A percentile compares a stretch with the other conserved stretches of the same genome.
phyloP scores from a whole-genome alignment of 2,329 filamentous ascomycete genomes.

The Aspergillus glaucus region DNA sequence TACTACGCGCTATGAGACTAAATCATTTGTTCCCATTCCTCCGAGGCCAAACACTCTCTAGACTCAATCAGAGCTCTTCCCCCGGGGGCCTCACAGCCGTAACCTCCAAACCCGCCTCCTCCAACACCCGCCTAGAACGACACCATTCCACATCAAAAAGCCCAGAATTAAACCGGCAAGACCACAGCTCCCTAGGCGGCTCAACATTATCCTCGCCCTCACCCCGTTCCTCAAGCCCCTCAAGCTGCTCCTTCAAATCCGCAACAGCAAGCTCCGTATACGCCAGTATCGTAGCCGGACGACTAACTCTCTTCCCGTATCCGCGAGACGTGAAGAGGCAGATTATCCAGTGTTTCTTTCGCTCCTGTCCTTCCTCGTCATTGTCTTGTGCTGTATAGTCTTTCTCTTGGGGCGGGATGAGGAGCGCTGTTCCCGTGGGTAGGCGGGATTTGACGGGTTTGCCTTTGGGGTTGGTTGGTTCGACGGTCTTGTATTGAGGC shows the following conservation, averaged over 20 bases:
- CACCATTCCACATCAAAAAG: constrained; percentile 53
- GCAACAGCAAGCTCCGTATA: constrained; percentile 46
- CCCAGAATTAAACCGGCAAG: constrained; percentile 54
- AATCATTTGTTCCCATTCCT: too few relatives aligned
- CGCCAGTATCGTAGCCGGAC: constrained; percentile 39
- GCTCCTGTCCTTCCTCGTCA: neutral
- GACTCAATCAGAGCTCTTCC: neutral
- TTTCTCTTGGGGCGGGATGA: constrained; percentile 47
- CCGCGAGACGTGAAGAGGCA: constrained; percentile 53
- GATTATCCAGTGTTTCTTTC: constrained; percentile 47
- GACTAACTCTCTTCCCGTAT: constrained; percentile 39
- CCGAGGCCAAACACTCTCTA: too few relatives aligned
- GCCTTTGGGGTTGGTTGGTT: neutral
- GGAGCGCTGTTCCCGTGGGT: constrained; percentile 43
- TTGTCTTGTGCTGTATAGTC: constrained; percentile 18
- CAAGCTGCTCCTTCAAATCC: constrained; percentile 43
- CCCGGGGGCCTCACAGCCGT: constrained; percentile 26
- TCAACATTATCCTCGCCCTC: constrained; percentile 3
- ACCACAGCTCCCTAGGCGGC: constrained; percentile 34
- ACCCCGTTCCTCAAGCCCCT: constrained; percentile 13
- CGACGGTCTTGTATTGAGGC: neutral
- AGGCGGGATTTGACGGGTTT: constrained; percentile 11
- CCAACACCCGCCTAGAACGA: constrained; percentile 41
- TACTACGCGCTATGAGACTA: too few relatives aligned
- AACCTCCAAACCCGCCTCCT: constrained; percentile 30